A percentile compares a stretch with the other conserved stretches of the same genome.
Evolutionary conservation across 306 rosid genomes (phyloP).

Genomic region (Delonix regia): DNA sequence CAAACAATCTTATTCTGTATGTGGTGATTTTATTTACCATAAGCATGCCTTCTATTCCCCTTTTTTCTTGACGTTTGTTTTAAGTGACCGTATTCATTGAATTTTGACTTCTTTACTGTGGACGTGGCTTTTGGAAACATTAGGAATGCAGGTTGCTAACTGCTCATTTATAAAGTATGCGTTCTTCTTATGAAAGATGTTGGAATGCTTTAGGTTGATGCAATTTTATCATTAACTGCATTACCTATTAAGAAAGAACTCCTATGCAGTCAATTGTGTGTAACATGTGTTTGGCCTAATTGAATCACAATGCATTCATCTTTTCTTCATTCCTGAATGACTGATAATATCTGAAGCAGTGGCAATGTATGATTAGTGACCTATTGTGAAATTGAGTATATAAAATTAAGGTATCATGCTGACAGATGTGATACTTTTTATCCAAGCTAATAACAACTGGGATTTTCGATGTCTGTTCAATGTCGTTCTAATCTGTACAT

Average conservation of each 20-base stretch:
- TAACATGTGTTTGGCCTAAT: neutral
- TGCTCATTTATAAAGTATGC: neutral
- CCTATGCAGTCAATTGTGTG: neutral
- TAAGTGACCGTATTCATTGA: neutral
- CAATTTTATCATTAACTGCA: neutral
- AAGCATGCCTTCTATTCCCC: neutral
- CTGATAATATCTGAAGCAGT: neutral
- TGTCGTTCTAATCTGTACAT: neutral
- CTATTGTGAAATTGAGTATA: neutral
- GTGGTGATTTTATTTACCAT: neutral
- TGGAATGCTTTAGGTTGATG: neutral
- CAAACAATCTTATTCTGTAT: neutral
- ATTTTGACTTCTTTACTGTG: neutral
- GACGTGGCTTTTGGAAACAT: neutral
- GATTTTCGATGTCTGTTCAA: neutral
- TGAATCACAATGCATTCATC: neutral
- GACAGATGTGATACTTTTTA: neutral
- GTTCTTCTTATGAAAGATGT: neutral
- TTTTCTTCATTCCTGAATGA: neutral
- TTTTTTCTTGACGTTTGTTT: neutral
- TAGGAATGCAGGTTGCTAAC: neutral
- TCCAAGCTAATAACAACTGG: neutral
- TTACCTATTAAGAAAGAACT: neutral
- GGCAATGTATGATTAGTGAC: conserved; percentile 2
- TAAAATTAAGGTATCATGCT: neutral